A percentile compares a stretch with the other conserved stretches of the same genome.
These are phyloP conservation scores for Pythium phragmiticola DNA, from an alignment of 352 stramenopile species.

Conservation along the genomic window DNA sequence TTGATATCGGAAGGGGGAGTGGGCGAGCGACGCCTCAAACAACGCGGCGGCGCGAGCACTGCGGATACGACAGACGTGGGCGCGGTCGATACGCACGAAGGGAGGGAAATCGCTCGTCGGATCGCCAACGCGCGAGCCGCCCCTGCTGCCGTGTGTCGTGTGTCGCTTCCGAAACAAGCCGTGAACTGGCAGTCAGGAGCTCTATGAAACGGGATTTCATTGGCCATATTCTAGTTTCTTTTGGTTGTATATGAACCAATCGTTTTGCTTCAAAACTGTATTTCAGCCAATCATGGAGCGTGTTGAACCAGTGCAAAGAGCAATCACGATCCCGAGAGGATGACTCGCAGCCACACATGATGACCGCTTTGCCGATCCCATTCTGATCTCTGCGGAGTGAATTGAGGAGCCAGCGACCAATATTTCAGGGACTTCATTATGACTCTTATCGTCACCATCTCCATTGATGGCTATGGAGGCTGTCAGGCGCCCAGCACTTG, in stretches of 20 bases:
- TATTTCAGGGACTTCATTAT: too few relatives aligned
- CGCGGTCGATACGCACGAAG: background rate
- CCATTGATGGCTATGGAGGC: background rate
- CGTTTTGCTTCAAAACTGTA: too few relatives aligned
- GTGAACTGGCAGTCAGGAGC: slow-evolving; percentile 27
- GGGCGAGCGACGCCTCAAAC: background rate
- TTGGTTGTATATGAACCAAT: too few relatives aligned
- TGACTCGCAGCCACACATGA: too few relatives aligned
- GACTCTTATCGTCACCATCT: too few relatives aligned
- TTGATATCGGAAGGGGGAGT: slow-evolving; percentile 32
- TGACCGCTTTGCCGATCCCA: too few relatives aligned
- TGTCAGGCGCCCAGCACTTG: slow-evolving; percentile 42
- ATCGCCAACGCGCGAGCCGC: slow-evolving; percentile 13
- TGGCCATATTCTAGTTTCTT: slow-evolving; percentile 1
- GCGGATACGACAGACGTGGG: background rate
- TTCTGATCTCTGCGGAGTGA: too few relatives aligned
- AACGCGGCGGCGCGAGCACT: background rate
- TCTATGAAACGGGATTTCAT: background rate
- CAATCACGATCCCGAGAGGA: too few relatives aligned
- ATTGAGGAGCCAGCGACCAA: too few relatives aligned
- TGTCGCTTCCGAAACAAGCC: slow-evolving; percentile 25
- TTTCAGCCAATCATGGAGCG: background rate
- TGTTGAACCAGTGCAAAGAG: too few relatives aligned
- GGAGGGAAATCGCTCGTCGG: slow-evolving; percentile 4
- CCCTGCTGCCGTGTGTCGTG: slow-evolving; percentile 5